Evolutionary conservation across 192 early-diverging fungal species (phyloP).

Genomic region (Backusella tarrabulga): DNA sequence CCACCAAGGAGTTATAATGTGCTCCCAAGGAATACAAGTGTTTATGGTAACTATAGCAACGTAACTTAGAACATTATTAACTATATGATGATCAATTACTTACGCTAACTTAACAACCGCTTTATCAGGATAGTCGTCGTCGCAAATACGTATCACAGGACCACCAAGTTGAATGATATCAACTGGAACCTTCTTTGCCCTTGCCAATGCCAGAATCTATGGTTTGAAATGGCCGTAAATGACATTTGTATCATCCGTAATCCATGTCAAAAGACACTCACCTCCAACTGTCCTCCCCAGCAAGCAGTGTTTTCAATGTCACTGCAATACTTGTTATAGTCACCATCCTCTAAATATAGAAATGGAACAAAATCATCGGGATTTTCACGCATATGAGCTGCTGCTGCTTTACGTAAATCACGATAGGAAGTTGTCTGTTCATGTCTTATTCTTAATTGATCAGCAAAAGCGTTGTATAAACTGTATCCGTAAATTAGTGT

Average conservation of each 20-base stretch:
- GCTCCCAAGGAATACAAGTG: constrained; percentile 92
- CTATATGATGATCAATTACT: constrained; percentile 23
- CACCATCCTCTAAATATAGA: constrained; percentile 75
- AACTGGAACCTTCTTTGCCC: constrained; percentile 70
- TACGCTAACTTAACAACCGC: constrained; percentile 74
- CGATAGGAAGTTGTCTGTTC: constrained; percentile 52
- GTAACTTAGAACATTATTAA: background rate
- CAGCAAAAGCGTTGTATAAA: constrained; percentile 86
- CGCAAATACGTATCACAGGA: constrained; percentile 77
- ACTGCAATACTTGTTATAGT: constrained; percentile 77
- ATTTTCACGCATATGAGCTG: constrained; percentile 77
- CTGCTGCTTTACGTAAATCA: constrained; percentile 70
- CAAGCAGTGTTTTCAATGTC: constrained; percentile 75
- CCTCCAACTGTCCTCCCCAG: constrained; percentile 96
- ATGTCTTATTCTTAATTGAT: constrained; percentile 68
- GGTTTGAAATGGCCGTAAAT: background rate
- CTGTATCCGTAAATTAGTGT: constrained; percentile 17
- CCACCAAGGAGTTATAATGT: constrained; percentile 91
- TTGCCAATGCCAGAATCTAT: constrained; percentile 80
- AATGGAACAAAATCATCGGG: constrained; percentile 92
- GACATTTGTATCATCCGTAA: background rate
- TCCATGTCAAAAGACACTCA: constrained; percentile 25
- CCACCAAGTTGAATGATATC: constrained; percentile 84
- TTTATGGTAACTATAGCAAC: constrained; percentile 67
- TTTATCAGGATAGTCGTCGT: constrained; percentile 58